Evolutionary conservation across 805 yeast genomes (phyloP).

Genomic region (Yarrowia alimentaria): DNA sequence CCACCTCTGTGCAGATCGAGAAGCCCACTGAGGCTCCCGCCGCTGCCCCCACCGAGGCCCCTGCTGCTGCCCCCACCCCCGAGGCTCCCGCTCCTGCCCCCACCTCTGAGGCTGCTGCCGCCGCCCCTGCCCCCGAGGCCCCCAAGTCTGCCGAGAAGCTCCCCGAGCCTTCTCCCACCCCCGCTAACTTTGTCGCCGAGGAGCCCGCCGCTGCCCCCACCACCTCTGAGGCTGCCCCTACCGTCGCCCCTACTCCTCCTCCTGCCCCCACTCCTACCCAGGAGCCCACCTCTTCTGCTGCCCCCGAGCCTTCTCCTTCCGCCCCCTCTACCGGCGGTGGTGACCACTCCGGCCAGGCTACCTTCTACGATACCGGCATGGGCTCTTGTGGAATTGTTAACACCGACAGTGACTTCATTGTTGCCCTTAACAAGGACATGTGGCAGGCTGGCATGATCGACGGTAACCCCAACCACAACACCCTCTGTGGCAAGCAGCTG

Average conservation of each 20-base stretch:
- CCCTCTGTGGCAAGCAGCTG: conserved; percentile 54
- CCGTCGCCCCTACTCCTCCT: background rate
- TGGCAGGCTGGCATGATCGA: conserved; percentile 44
- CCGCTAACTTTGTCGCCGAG: conserved; percentile 8
- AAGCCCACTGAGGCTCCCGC: conserved; percentile 19
- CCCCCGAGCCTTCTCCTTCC: conserved; percentile 27
- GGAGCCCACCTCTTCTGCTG: conserved; percentile 24
- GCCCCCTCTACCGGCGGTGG: conserved; percentile 27
- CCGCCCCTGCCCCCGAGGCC: background rate
- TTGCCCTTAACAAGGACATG: conserved; percentile 51
- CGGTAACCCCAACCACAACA: conserved; percentile 45
- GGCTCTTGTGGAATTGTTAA: conserved; percentile 58
- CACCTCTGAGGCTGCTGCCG: conserved; percentile 21
- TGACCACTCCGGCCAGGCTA: conserved; percentile 34
- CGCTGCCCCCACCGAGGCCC: conserved; percentile 15
- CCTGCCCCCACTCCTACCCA: conserved; percentile 20
- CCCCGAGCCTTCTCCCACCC: conserved; percentile 1
- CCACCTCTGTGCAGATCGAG: conserved; percentile 31
- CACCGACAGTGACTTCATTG: conserved; percentile 50
- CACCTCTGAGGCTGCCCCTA: conserved; percentile 25
- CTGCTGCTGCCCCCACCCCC: conserved; percentile 21
- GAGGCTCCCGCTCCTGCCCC: conserved; percentile 29
- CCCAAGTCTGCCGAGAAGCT: too few relatives aligned
- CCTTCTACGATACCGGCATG: conserved; percentile 36
- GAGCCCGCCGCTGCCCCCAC: conserved; percentile 11